Percentiles rank a stretch among this genome's conserved stretches.
These are phyloP conservation scores for Alternaria arbusti DNA, from an alignment of 2,329 filamentous ascomycete species.

Conservation along the genomic window DNA sequence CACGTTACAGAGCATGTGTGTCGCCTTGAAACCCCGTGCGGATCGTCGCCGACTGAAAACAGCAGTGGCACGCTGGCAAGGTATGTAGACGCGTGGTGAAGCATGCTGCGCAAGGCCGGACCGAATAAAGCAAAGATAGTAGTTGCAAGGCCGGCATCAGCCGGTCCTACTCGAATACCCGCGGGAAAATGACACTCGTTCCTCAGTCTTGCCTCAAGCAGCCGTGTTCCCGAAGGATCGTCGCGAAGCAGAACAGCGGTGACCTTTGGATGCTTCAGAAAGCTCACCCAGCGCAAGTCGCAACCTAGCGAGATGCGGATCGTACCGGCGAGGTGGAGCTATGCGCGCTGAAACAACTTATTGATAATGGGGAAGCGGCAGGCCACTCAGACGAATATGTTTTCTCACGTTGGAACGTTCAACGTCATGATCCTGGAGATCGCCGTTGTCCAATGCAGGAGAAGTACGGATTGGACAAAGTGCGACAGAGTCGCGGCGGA, in stretches of 20 bases:
- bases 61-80: constrained; percentile 1
- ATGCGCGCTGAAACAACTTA: constrained; percentile 14
- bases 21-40: constrained; percentile 3
- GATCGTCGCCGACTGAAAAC: constrained; percentile 8
- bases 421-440: constrained; percentile 34
- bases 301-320: constrained; percentile 17
- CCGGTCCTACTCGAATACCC: neutral
- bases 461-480: neutral
- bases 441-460: constrained; percentile 20
- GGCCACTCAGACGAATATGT: constrained; percentile 16
- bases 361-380: constrained; percentile 8
- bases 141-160: constrained; percentile 5
- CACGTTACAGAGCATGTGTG: neutral
- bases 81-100: neutral
- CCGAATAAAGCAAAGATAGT: constrained; percentile 7
- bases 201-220: neutral
- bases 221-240: constrained; percentile 24
- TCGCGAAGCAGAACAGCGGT: constrained; percentile 32
- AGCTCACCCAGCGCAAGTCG: neutral
- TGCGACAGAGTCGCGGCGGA: constrained; percentile 7
- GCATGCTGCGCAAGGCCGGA: constrained; percentile 6
- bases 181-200: constrained; percentile 5
- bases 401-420: constrained; percentile 14
- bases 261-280: constrained; percentile 4
- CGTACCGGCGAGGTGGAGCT: constrained; percentile 20